phyloP scores from a whole-genome alignment of 2,329 filamentous ascomycete genomes.

The Pyrenochaeta sp. region DNA sequence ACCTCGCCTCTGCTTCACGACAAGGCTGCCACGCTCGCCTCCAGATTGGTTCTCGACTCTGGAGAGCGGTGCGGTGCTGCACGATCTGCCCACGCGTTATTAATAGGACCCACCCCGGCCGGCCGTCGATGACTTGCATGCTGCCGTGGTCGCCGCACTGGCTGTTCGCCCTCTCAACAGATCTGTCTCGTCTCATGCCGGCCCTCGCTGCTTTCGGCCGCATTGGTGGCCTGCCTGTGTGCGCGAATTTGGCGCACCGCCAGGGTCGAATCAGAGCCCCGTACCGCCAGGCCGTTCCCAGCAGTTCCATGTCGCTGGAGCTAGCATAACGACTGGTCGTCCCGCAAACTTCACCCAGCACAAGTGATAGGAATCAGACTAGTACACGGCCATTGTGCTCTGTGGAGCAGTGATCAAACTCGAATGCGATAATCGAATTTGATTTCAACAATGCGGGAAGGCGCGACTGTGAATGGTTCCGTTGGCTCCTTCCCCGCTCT shows the following conservation, averaged over 20 bases:
- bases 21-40: slow-evolving; percentile 38
- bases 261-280: slow-evolving; percentile 11
- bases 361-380: neutral
- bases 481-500: neutral
- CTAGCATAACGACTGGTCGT: slow-evolving; percentile 3
- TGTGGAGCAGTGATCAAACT: neutral
- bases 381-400: neutral
- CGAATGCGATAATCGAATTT: too few relatives aligned
- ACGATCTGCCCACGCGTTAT: slow-evolving; percentile 36
- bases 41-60: slow-evolving; percentile 27
- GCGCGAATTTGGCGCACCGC: slow-evolving; percentile 2
- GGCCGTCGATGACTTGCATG: slow-evolving; percentile 27
- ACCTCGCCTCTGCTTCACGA: slow-evolving; percentile 32
- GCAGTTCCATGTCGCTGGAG: slow-evolving; percentile 9
- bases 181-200: neutral
- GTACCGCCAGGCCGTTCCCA: slow-evolving; percentile 7
- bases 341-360: neutral
- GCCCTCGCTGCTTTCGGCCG: neutral
- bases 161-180: neutral
- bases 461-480: too few relatives aligned
- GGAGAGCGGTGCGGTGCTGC: slow-evolving; percentile 21
- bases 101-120: slow-evolving; percentile 26
- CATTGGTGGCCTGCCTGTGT: slow-evolving; percentile 1
- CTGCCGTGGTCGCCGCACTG: slow-evolving; percentile 5
- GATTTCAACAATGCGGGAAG: too few relatives aligned